Evolutionary conservation across 164 flowering plant genomes (phyloP), one percentile per base, ranked within the genome.

Genomic region (Annona cherimola): DNA sequence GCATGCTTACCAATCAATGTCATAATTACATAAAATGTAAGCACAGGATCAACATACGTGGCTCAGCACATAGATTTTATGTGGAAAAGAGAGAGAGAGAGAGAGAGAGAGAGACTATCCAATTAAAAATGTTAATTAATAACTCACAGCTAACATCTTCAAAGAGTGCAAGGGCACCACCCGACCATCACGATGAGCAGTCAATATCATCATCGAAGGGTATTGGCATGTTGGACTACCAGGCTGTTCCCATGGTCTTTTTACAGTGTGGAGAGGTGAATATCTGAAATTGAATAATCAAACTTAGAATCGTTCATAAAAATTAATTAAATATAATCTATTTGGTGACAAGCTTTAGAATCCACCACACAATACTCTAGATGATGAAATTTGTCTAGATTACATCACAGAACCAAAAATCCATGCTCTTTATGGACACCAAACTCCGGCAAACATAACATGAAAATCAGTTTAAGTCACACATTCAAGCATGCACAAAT

Each of bases 161-260:
- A 96, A 76, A 0, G 99, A 84, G 81, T 96, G 99, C 42, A 96
- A 73, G 55, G 99, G 99, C 71, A 96, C 98, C 44, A 96, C 99
- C 42, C 99, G 83, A 69, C 93, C 99, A 83, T 96, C 99, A 74
- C 93, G 99, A 81, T 96, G 98, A 70, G 99, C 99, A 7, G 99
- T 93, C 84, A 96, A 82, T 42, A 96, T 73, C 97, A 96, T 90
- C 73, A 92, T 91, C 20, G 99, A 46, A 26, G 99, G 99, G 70
- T 93, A 96, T 76, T 93, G 97, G 50, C 57, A 65, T 45, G 75
- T 63, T 68, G 69, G 69, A 78, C 76, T 84, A 60, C 79, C 72
- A 57, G 71, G 72, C 73, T 79, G 72, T 69, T 96, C 98, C 99
- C 99, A 93, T 64, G 97, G 99, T 74, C 92, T 86, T 76, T 80